Percentiles rank a stretch among this genome's conserved stretches.
These are phyloP conservation scores for Zarea fungicola DNA, from an alignment of 2,329 filamentous ascomycete genomes.

Conservation along the genomic window DNA sequence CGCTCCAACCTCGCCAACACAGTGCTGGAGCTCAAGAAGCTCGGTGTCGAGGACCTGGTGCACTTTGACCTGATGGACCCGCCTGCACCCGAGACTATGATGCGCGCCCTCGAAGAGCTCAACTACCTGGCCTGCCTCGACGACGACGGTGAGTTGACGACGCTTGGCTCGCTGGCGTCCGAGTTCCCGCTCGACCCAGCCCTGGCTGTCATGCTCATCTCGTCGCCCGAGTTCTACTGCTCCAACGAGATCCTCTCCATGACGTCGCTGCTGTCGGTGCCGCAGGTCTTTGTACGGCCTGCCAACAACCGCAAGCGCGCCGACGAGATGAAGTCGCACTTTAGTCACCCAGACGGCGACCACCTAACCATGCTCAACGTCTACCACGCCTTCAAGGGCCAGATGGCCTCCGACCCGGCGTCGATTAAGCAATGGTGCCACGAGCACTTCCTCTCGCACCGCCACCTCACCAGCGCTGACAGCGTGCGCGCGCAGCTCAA, in stretches of 20 bases:
- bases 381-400: constrained; percentile 93
- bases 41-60: constrained; percentile 90
- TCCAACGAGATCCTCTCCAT: constrained; percentile 97
- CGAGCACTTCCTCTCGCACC: constrained; percentile 88
- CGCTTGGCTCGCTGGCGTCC: constrained; percentile 79
- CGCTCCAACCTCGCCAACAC: constrained; percentile 93
- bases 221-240: constrained; percentile 95
- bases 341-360: constrained; percentile 88
- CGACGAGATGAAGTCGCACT: constrained; percentile 95
- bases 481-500: constrained; percentile 88
- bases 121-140: constrained; percentile 97
- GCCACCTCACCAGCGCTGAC: constrained; percentile 86
- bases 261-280: constrained; percentile 87
- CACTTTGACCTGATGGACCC: constrained; percentile 99
- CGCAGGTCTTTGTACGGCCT: constrained; percentile 87
- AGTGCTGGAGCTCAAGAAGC: constrained; percentile 93
- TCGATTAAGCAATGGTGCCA: constrained; percentile 92
- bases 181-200: constrained; percentile 94
- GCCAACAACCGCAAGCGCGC: constrained; percentile 80
- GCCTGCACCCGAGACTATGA: constrained; percentile 94
- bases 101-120: constrained; percentile 94
- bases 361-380: constrained; percentile 95
- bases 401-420: constrained; percentile 49
- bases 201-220: constrained; percentile 95
- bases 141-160: constrained; percentile 89